A percentile compares a stretch with the other conserved stretches of the same genome.
phyloP scores from a whole-genome alignment of 2,329 filamentous ascomycete genomes.

The Fusarium staphyleae region DNA sequence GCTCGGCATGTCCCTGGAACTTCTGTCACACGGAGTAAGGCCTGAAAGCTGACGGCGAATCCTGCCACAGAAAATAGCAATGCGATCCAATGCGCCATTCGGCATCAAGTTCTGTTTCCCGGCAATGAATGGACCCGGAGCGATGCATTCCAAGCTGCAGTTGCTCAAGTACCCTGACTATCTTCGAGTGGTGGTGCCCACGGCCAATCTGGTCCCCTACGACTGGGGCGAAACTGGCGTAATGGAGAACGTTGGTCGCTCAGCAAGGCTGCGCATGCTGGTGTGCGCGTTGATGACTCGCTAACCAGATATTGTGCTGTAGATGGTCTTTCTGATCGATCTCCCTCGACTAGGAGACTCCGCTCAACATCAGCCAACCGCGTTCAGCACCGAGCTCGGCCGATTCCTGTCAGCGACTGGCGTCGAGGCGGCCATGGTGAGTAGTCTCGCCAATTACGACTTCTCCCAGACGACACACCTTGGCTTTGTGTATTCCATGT shows the following conservation, averaged over 20 bases:
- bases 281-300: slow-evolving; percentile 15
- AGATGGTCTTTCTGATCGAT: slow-evolving; percentile 91
- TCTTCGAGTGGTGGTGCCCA: slow-evolving; percentile 83
- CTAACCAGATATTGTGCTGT: slow-evolving; percentile 33
- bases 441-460: slow-evolving; percentile 79
- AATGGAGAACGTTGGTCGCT: slow-evolving; percentile 77
- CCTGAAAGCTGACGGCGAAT: slow-evolving; percentile 28
- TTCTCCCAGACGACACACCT: slow-evolving; percentile 75
- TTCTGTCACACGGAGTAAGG: slow-evolving; percentile 10
- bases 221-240: slow-evolving; percentile 89
- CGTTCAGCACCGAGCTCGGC: slow-evolving; percentile 73
- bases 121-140: slow-evolving; percentile 74
- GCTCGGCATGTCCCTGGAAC: slow-evolving; percentile 7
- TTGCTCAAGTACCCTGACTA: slow-evolving; percentile 79
- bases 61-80: slow-evolving; percentile 51
- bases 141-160: slow-evolving; percentile 96
- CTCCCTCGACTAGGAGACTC: slow-evolving; percentile 67
- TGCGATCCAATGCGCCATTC: slow-evolving; percentile 57
- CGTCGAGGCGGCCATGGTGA: slow-evolving; percentile 68
- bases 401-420: slow-evolving; percentile 74
- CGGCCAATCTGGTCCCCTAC: slow-evolving; percentile 82
- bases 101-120: slow-evolving; percentile 80
- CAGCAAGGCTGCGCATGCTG: slow-evolving; percentile 21
- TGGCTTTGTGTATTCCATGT: slow-evolving; percentile 88
- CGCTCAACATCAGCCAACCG: slow-evolving; percentile 44